Base-by-base conservation (phyloP, 2,329 filamentous ascomycete species). In the Coniochaeta sp. region DNA sequence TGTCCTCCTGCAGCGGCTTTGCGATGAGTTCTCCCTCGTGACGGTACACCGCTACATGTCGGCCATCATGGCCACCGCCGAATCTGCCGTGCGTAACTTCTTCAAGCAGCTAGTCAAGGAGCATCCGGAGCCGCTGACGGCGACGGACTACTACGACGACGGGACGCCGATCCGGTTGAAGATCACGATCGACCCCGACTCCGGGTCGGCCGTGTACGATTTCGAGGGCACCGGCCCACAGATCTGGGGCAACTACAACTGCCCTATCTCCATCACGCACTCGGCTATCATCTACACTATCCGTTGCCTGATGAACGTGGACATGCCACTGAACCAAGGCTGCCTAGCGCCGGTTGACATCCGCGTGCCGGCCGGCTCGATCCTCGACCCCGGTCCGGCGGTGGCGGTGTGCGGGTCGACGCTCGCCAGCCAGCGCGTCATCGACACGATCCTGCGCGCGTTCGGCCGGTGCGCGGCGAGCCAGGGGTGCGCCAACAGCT, bases 61-160 rank as follows among this genome's bases (percentile, higher is more conserved):
- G 50, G 87, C 81, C 55, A 93, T 93, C 60, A 89, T 93, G 70
- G 79, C 83, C 54, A 92, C 90, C 38, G 90, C 90, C 0, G 89
- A 91, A 66, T 76, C 84, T 1, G 86, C 85, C 17, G 90, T 95
- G 0, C 82, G 89, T 12, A 83, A 83, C 55, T 77, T 93, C 4
- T 77, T 93, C 24, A 91, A 89, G 67, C 77, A 82, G 3, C 84
- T 28, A 6, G 3, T 91, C 16, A 79, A 83, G 65, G 81, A 83
- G 24, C 89, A 84, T 63, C 86, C 86, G 0, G 79, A 85, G 60
- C 16, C 40, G 16, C 84, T 93, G 0, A 81, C 82, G n/a, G 88
- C 89, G 0, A 77, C 85, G 1, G 89, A 93, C 67, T 90, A 87
- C 74, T 92, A 92, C 63, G 74, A 76, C 62, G 69, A 76, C 58